These are phyloP conservation scores for Thelephora aurantiotincta DNA, from an alignment of 768 basidiomycete species.

Conservation along the genomic window DNA sequence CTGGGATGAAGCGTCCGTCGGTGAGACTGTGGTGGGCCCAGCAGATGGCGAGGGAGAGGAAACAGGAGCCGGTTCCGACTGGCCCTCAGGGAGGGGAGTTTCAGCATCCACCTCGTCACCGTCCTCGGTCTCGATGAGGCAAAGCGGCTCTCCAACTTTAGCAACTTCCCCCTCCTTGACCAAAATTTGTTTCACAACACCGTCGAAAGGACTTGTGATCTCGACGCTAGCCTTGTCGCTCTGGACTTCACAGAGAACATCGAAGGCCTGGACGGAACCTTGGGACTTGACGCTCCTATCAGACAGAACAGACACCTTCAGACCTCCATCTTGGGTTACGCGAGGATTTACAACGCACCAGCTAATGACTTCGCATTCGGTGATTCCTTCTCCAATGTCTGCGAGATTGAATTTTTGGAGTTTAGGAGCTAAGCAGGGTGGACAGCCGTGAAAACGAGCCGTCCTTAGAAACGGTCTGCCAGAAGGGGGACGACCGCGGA, in stretches of 20 bases:
- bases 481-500: too few relatives aligned
- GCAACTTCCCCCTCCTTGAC: slow-evolving; percentile 75
- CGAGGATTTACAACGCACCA: slow-evolving; percentile 36
- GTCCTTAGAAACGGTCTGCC: too few relatives aligned
- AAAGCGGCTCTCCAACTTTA: slow-evolving; percentile 68
- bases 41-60: background rate
- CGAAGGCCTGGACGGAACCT: slow-evolving; percentile 45
- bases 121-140: slow-evolving; percentile 61
- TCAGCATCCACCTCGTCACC: slow-evolving; percentile 25
- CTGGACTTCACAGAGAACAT: slow-evolving; percentile 71
- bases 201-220: slow-evolving; percentile 79
- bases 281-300: slow-evolving; percentile 51
- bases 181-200: slow-evolving; percentile 54
- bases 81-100: slow-evolving; percentile 5
- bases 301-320: background rate
- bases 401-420: slow-evolving; percentile 58
- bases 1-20: slow-evolving; percentile 32
- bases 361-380: slow-evolving; percentile 79
- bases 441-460: slow-evolving; percentile 21
- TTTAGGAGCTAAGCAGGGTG: slow-evolving; percentile 18
- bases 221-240: slow-evolving; percentile 87
- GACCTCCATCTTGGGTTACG: slow-evolving; percentile 4
- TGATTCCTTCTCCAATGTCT: slow-evolving; percentile 85
- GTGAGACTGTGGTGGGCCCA: background rate
- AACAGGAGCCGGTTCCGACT: background rate